Base-by-base conservation (phyloP, 345 rosid genomes). In the Boechera stricta region DNA sequence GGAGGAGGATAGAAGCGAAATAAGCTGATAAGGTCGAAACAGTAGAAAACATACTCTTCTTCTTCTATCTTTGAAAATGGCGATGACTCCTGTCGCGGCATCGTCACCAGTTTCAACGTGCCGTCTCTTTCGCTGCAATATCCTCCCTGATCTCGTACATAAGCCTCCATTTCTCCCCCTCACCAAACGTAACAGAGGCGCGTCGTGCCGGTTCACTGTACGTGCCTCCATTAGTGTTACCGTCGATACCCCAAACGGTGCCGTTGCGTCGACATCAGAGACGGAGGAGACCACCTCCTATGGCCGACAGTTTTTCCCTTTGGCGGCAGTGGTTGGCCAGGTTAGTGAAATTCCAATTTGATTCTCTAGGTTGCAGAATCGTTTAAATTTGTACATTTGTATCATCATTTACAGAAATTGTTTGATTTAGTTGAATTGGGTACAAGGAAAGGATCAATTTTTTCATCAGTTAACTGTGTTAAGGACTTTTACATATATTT, bases 241-340 rank as follows among this genome's bases (percentile, higher is more conserved):
- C 60, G 59, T 84, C 4, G 86, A 84, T 26, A 83, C 91, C 15
- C 74, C 84, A 3, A 86, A 90, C 60, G 97, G 95, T 29, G 85
- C 83, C 33, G 85, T 88, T 49, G 29, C 79, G 15, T 53, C 79
- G 2, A 74, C 55, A 32, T 51, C 82, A 11, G 67, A 76, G 60
- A 74, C 11, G 31, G 85, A 81, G 2, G 53, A 48, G 24, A 48
- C 49, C 24, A 29, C 82, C 59, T 78, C 86, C 55, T 90, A 84
- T 58, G 98, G 98, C 13, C 72, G 97, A 29, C 90, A 75, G 84
- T 89, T 54, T 85, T 94, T 94, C 79, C 97, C 97, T 60, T 64
- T 94, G 24, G 98, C 97, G 54, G 98, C 97, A 33, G 97, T 94
- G 6, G 95, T 94, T 70, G 95, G 97, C 47, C 98, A 94, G 90